Evolutionary conservation across 2,329 filamentous ascomycete genomes (phyloP).

Genomic region (Cercospora citrullina): DNA sequence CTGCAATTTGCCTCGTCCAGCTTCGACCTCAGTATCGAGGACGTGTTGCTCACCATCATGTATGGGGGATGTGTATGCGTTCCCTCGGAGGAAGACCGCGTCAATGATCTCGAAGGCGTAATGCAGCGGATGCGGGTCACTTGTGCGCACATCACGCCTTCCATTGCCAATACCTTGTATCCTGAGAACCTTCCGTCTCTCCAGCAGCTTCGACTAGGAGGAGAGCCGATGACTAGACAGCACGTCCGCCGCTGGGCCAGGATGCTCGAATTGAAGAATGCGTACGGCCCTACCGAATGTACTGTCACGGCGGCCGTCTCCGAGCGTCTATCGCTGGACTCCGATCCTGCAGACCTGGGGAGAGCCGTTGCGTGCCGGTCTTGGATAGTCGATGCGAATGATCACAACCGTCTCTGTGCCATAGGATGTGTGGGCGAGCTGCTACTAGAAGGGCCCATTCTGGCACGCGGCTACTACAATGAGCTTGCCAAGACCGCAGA

Average conservation of each 20-base stretch:
- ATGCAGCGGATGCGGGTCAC: neutral
- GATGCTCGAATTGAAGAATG: neutral
- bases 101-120: neutral
- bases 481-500: neutral
- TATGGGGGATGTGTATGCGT: neutral
- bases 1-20: neutral
- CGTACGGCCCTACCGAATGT: neutral
- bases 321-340: neutral
- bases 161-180: neutral
- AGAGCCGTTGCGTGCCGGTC: neutral
- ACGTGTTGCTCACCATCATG: neutral
- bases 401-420: neutral
- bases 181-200: neutral
- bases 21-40: neutral
- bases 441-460: neutral
- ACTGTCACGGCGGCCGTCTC: neutral
- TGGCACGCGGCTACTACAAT: neutral
- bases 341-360: neutral
- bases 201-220: neutral
- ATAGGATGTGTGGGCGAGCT: neutral
- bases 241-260: neutral
- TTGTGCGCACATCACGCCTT: neutral
- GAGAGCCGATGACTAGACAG: neutral
- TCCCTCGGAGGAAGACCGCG: neutral
- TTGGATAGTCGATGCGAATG: neutral